Percentiles rank a stretch among this genome's conserved stretches.
Evolutionary conservation across 306 rosid species (phyloP).

Genomic region (Quercus bicolor): DNA sequence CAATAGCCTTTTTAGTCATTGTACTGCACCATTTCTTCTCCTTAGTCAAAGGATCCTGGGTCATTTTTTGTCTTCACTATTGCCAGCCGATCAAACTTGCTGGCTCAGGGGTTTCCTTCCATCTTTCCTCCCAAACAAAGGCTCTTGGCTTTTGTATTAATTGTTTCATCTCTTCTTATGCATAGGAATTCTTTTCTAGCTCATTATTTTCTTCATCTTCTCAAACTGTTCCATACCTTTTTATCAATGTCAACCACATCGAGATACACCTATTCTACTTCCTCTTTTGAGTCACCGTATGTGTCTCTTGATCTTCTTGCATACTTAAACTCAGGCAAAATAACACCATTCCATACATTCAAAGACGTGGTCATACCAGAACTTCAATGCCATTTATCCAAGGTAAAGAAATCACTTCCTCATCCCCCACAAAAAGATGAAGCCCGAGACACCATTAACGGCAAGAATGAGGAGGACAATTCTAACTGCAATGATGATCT

Average conservation of each 20-base stretch:
- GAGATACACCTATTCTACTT: background rate
- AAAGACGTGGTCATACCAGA: slow-evolving; percentile 21
- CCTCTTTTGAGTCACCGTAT: slow-evolving; percentile 19
- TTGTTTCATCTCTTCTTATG: background rate
- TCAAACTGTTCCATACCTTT: background rate
- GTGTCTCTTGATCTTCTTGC: slow-evolving; percentile 24
- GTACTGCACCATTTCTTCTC: no score
- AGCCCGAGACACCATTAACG: background rate
- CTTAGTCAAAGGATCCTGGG: no score
- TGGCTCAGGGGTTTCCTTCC: background rate
- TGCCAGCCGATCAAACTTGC: background rate
- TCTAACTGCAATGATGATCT: background rate
- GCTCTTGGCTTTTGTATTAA: background rate
- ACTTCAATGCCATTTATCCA: background rate
- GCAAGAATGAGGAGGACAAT: background rate
- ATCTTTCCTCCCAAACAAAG: background rate
- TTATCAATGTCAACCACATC: background rate
- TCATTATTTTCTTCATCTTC: background rate
- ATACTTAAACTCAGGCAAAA: slow-evolving; percentile 14
- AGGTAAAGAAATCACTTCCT: background rate
- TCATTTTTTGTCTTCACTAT: no score
- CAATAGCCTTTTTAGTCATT: no score
- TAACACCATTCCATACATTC: slow-evolving; percentile 17
- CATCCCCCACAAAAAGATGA: no score
- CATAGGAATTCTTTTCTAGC: background rate